Base-by-base conservation (phyloP, 768 basidiomycete genomes). In the Tulasnella sp. region DNA sequence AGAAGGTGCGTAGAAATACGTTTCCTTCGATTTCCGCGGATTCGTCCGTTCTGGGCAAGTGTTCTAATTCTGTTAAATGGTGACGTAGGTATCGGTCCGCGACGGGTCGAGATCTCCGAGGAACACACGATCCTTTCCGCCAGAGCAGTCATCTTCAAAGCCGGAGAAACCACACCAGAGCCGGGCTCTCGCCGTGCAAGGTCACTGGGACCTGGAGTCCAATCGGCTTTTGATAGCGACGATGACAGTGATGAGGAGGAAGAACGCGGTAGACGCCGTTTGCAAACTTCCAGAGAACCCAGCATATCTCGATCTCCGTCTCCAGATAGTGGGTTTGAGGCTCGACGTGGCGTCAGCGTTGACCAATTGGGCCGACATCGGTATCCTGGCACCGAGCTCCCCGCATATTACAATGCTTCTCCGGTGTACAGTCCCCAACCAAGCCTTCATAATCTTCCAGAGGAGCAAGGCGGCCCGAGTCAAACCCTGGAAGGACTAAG, bases 51-150 rank as follows among this genome's bases (percentile, higher is more conserved):
- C 75, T 72, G 74, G 12, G 74, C 75, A 39, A 76, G 69, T 39
- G 17, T 78, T n/a, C 38, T 77, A 42, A 69, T 54, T 49, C 3
- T n/a, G 22, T 22, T n/a, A n/a, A n/a, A 22, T 49, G 3, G n/a
- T 19, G 49, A n/a, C 76, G 17, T 80, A 85, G 89, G 87, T 19
- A 86, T 92, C 72, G 94, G 93, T 77, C 88, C 90, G 29, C 86
- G 91, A 19, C 87, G 92, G 34, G 83, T 91, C 76, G 93, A 97
- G 67, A 86, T 93, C 19, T 88, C 86, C 14, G 96, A 98, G 82
- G 90, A 93, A 76, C 91, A 92, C 81, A 85, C 85, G 39, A 85
- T 96, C 38, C 90, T 93, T 80, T 89, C 90, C 45, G 88, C 91
- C 17, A 88, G 89, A 0, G 88, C 88, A 39, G 87, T 89, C 5